Evolutionary conservation across 116 monocot species (phyloP).

Genomic region (Papilionanthe hybrid): DNA sequence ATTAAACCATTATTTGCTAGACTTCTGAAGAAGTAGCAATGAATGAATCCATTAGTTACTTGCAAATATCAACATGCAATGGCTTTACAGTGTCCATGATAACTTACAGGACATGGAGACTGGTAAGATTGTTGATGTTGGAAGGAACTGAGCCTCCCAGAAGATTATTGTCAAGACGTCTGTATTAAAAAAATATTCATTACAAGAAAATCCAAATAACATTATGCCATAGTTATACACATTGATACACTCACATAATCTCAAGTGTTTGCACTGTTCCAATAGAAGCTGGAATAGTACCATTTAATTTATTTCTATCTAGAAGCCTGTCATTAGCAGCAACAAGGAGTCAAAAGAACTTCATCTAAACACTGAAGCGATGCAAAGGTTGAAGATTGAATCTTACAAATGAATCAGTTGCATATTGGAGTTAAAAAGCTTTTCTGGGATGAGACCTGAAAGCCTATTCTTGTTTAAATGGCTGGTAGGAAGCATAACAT

Average conservation of each 20-base stretch:
- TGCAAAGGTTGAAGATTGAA: background rate
- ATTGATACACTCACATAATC: slow-evolving; percentile 62
- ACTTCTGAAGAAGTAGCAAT: slow-evolving; percentile 35
- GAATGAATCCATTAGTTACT: background rate
- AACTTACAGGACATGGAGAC: slow-evolving; percentile 73
- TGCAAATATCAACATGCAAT: background rate
- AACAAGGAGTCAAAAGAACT: background rate
- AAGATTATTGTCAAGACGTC: slow-evolving; percentile 66
- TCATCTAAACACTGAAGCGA: background rate
- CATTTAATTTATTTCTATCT: slow-evolving; percentile 70
- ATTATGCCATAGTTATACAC: background rate
- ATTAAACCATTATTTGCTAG: slow-evolving; percentile 67
- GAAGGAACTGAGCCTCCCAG: slow-evolving; percentile 55
- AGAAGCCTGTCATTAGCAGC: slow-evolving; percentile 51
- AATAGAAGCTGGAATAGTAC: slow-evolving; percentile 64
- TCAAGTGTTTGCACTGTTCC: slow-evolving; percentile 47
- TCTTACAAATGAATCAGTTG: slow-evolving; percentile 78
- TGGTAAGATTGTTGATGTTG: slow-evolving; percentile 52
- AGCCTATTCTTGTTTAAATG: slow-evolving; percentile 92
- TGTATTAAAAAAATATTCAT: slow-evolving; percentile 10
- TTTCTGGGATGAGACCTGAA: slow-evolving; percentile 60
- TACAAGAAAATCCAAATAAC: background rate
- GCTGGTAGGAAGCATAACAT: slow-evolving; percentile 28
- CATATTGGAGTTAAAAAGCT: slow-evolving; percentile 72
- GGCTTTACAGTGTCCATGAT: background rate